A percentile compares a stretch with the other conserved stretches of the same genome.
Conservation (phyloP, 495 filamentous ascomycete genomes). For the Rhypophila decipiens region DNA sequence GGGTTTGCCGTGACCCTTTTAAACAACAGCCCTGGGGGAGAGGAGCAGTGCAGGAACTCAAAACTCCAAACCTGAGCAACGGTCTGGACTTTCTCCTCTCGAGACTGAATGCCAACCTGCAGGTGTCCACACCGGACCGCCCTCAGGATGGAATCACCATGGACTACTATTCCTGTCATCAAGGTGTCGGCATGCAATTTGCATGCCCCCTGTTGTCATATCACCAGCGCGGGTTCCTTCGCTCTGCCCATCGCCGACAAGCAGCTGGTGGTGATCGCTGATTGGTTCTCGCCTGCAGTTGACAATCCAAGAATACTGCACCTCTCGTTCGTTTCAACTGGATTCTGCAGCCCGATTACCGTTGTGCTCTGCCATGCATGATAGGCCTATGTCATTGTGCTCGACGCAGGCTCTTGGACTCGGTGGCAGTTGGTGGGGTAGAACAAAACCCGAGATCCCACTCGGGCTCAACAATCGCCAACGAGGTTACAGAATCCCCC, state of each 20-base stretch:
- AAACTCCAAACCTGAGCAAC: not conserved
- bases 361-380: not conserved
- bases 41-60: not conserved
- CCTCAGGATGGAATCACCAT: too few species aligned
- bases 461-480: not conserved
- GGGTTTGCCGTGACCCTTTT: not conserved
- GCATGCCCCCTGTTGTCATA: not conserved
- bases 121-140: not conserved
- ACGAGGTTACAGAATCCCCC: not conserved
- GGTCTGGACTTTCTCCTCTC: not conserved
- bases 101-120: not conserved
- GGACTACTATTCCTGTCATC: not conserved
- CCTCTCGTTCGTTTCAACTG: not conserved
- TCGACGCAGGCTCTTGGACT: not conserved
- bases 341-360: not conserved
- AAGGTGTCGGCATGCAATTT: too few species aligned
- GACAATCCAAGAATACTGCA: too few species aligned
- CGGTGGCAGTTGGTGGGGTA: not conserved
- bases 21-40: too few species aligned
- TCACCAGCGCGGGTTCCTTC: not conserved
- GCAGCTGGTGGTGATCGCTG: too few species aligned
- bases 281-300: too few species aligned
- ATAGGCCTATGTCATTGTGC: conserved; percentile 1
- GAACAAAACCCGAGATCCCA: not conserved
- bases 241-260: too few species aligned